These are phyloP conservation scores for Neurospora sp. DNA, from an alignment of 2,329 filamentous ascomycete species.

Conservation along the genomic window DNA sequence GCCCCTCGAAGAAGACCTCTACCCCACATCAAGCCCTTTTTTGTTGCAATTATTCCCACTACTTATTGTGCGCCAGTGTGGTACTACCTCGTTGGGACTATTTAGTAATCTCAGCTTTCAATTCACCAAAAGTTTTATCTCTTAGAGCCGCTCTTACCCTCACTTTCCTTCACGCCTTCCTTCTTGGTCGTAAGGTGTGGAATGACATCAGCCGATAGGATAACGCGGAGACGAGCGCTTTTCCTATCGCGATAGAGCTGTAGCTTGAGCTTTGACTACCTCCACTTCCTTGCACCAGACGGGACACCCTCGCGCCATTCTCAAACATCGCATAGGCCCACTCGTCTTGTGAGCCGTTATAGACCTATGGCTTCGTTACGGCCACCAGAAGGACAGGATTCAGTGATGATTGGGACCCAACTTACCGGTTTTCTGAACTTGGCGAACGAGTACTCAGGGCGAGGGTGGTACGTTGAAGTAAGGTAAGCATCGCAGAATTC, in stretches of 20 bases:
- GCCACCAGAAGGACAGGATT: background rate
- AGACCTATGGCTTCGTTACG: background rate
- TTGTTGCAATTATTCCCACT: background rate
- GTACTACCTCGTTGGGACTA: background rate
- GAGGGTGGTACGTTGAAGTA: background rate
- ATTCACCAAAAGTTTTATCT: background rate
- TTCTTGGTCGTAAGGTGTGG: background rate
- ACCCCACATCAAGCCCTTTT: slow-evolving; percentile 17
- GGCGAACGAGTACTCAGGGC: background rate
- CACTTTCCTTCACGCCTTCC: background rate
- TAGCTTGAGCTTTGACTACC: background rate
- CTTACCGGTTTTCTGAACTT: background rate
- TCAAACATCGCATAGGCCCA: background rate
- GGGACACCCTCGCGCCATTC: background rate
- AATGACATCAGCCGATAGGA: background rate
- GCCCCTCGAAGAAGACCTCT: slow-evolving; percentile 13
- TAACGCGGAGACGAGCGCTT: background rate
- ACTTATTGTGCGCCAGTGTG: background rate
- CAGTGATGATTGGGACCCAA: background rate
- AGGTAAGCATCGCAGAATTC: background rate
- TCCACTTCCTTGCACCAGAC: background rate
- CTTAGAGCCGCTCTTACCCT: background rate
- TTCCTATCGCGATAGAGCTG: background rate
- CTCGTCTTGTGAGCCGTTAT: too few relatives aligned
- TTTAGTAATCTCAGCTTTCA: background rate